Evolutionary conservation across 2,329 filamentous ascomycete species (phyloP).

Genomic region (Phialophora macrospora): DNA sequence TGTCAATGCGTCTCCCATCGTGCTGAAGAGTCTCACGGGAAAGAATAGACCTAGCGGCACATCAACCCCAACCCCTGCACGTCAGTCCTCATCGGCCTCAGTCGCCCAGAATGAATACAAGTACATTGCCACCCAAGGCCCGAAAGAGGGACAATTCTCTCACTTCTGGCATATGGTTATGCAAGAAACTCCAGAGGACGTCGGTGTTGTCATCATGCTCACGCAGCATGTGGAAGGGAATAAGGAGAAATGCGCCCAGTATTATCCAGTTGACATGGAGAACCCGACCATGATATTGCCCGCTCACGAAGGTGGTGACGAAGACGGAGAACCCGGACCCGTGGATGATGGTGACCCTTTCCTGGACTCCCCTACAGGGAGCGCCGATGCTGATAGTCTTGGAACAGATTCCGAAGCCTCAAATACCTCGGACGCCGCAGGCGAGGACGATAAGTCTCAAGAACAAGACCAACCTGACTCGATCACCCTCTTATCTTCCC

Average conservation of each 20-base stretch:
- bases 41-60: constrained; percentile 51
- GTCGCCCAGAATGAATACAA: constrained; percentile 47
- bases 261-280: constrained; percentile 71
- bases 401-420: constrained; percentile 28
- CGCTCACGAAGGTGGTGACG: constrained; percentile 44
- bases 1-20: constrained; percentile 79
- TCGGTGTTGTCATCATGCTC: constrained; percentile 89
- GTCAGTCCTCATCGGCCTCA: neutral
- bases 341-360: constrained; percentile 54
- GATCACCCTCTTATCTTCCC: constrained; percentile 64
- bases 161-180: constrained; percentile 97
- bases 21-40: constrained; percentile 56
- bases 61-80: constrained; percentile 30
- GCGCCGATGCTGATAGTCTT: constrained; percentile 38
- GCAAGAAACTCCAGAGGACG: constrained; percentile 69
- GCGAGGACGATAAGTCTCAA: constrained; percentile 12
- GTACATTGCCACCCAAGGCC: constrained; percentile 88
- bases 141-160: constrained; percentile 73
- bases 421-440: constrained; percentile 9
- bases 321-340: constrained; percentile 70
- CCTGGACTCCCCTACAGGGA: constrained; percentile 32
- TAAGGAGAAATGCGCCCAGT: constrained; percentile 83
- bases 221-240: constrained; percentile 82
- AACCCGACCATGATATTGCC: constrained; percentile 54
- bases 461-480: constrained; percentile 42